These are phyloP conservation scores for Collariella sp. DNA, from an alignment of 495 filamentous ascomycete genomes.

Conservation along the genomic window DNA sequence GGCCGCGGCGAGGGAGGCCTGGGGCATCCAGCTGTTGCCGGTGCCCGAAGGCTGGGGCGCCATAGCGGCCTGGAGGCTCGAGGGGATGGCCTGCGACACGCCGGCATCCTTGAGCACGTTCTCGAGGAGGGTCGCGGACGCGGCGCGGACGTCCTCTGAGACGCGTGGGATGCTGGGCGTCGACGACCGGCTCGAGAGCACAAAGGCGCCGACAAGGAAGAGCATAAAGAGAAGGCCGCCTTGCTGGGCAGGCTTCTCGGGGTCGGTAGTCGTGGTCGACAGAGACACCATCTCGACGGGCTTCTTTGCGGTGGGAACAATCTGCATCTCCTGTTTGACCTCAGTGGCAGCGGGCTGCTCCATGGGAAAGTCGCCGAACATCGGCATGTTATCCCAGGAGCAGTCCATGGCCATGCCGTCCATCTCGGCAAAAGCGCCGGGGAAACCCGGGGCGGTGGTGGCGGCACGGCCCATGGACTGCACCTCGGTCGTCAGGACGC, in stretches of 20 bases:
- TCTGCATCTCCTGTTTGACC: conserved; percentile 47
- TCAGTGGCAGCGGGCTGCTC: conserved; percentile 34
- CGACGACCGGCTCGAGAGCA: conserved; percentile 71
- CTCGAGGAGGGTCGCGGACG: conserved; percentile 81
- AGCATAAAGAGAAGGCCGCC: conserved; percentile 69
- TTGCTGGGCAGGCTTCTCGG: conserved; percentile 55
- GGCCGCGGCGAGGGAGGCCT: conserved; percentile 42
- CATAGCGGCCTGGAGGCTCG: conserved; percentile 35
- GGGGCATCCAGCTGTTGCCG: conserved; percentile 36
- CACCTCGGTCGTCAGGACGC: conserved; percentile 75
- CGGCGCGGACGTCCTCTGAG: conserved; percentile 86
- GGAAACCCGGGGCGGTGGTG: conserved; percentile 51
- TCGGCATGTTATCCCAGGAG: conserved; percentile 72
- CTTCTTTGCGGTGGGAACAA: conserved; percentile 47
- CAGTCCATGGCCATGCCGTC: conserved; percentile 73
- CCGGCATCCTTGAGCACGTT: conserved; percentile 78
- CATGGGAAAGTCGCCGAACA: conserved; percentile 54
- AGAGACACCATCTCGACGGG: conserved; percentile 37
- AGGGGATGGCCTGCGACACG: conserved; percentile 39
- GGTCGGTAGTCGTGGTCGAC: conserved; percentile 32
- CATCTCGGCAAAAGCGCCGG: conserved; percentile 68
- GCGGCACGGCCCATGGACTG: conserved; percentile 65
- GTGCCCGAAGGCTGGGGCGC: conserved; percentile 45
- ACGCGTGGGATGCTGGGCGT: conserved; percentile 69
- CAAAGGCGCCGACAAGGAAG: conserved; percentile 92